Conservation (phyloP, 768 basidiomycete species). For the Tulasnella sp. region DNA sequence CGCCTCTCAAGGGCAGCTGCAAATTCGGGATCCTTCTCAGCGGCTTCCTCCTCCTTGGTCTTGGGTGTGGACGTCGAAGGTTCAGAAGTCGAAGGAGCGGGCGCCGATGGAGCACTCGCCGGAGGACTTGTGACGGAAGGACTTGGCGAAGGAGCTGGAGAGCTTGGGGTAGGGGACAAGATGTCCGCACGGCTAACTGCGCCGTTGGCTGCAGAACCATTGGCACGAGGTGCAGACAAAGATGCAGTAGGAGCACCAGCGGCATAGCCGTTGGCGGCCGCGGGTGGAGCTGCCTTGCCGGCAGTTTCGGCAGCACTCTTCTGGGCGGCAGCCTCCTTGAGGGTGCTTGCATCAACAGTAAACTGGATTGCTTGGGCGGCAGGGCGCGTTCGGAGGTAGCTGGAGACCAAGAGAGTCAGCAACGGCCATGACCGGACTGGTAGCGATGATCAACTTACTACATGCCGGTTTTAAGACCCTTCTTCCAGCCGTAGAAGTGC, state of each 20-base stretch:
- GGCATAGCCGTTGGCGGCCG: background rate
- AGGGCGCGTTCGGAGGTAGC: constrained; percentile 89
- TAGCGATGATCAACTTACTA: constrained; percentile 42
- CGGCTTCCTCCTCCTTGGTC: constrained; percentile 45
- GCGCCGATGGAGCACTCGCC: constrained; percentile 25
- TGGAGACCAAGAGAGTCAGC: constrained; percentile 27
- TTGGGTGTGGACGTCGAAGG: constrained; percentile 33
- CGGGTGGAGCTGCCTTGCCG: constrained; percentile 3
- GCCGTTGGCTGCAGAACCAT: constrained; percentile 34
- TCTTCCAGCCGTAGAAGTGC: constrained; percentile 99
- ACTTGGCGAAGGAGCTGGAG: constrained; percentile 12
- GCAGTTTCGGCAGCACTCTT: constrained; percentile 18
- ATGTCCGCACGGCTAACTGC: constrained; percentile 34
- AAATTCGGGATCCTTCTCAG: constrained; percentile 65
- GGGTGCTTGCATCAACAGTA: constrained; percentile 79
- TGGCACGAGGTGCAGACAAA: background rate
- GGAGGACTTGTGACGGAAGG: constrained; percentile 20
- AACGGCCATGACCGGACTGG: background rate
- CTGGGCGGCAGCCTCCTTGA: constrained; percentile 41
- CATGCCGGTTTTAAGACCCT: constrained; percentile 98
- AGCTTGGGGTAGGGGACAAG: constrained; percentile 31
- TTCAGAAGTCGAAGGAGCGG: background rate
- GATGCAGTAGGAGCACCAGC: background rate
- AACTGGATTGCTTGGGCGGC: constrained; percentile 97
- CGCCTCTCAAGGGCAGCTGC: constrained; percentile 70